A percentile compares a stretch with the other conserved stretches of the same genome.
phyloP scores from a whole-genome alignment of 306 rosid species.

The Glycine soja region DNA sequence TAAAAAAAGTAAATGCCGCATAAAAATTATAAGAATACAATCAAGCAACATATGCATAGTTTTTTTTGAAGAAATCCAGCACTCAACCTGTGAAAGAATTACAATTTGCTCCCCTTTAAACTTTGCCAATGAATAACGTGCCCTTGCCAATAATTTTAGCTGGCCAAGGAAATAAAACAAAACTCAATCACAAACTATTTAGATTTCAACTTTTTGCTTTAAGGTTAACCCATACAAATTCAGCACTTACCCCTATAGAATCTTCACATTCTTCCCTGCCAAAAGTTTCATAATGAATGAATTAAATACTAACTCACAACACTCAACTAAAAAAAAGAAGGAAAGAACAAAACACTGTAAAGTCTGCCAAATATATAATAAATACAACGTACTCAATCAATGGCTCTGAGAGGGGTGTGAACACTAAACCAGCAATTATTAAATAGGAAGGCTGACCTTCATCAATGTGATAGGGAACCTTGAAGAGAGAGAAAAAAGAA shows the following conservation, averaged over 20 bases:
- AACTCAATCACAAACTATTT: slow-evolving; percentile 33
- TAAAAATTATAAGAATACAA: slow-evolving; percentile 18
- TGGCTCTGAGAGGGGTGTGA: slow-evolving; percentile 97
- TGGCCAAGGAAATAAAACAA: slow-evolving; percentile 49
- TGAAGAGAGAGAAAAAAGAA: slow-evolving; percentile 33
- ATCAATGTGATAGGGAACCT: slow-evolving; percentile 92
- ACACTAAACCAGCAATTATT: slow-evolving; percentile 95
- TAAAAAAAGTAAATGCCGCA: neutral
- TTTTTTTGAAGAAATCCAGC: slow-evolving; percentile 44
- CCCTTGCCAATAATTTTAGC: slow-evolving; percentile 86
- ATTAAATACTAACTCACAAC: slow-evolving; percentile 37
- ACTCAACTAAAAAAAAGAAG: neutral
- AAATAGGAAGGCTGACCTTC: slow-evolving; percentile 94
- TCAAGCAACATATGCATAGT: slow-evolving; percentile 33
- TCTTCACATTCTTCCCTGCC: slow-evolving; percentile 95
- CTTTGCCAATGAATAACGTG: slow-evolving; percentile 87
- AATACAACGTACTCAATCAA: slow-evolving; percentile 80
- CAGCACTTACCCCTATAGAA: slow-evolving; percentile 78
- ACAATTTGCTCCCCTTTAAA: slow-evolving; percentile 96
- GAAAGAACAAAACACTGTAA: neutral
- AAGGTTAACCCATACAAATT: slow-evolving; percentile 20
- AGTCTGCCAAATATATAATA: slow-evolving; percentile 20
- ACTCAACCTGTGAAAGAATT: slow-evolving; percentile 86
- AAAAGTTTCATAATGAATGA: slow-evolving; percentile 43
- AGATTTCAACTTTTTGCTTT: slow-evolving; percentile 31